phyloP scores from a whole-genome alignment of 176 grass and related monocot genomes.

The Leersia perrieri region DNA sequence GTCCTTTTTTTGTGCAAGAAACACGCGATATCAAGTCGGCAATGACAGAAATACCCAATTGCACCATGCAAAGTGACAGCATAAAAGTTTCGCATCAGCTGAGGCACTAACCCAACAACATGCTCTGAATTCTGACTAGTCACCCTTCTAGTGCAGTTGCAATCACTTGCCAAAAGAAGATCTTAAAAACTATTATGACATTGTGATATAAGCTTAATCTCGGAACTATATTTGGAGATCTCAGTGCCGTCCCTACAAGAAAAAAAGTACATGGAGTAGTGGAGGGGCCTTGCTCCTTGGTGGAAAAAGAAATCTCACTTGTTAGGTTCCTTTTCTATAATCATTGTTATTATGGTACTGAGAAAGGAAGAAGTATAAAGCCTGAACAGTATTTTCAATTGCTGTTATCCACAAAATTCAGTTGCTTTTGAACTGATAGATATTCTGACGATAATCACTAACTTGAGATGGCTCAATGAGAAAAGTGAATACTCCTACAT shows the following conservation, averaged over 20 bases:
- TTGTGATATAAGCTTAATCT: background rate
- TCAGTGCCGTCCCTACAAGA: background rate
- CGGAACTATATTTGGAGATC: background rate
- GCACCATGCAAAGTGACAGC: background rate
- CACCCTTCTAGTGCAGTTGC: background rate
- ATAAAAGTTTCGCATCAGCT: background rate
- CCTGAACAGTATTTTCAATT: background rate
- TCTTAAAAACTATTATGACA: background rate
- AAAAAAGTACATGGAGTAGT: background rate
- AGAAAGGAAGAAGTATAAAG: background rate
- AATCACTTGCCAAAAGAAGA: background rate
- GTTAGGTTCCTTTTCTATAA: background rate
- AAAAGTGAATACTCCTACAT: background rate
- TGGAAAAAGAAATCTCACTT: slow-evolving; percentile 5
- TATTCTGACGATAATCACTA: background rate
- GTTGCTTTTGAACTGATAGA: background rate
- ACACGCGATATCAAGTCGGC: background rate
- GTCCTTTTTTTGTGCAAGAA: too few relatives aligned
- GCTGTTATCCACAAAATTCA: background rate
- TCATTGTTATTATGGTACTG: background rate
- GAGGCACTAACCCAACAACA: background rate
- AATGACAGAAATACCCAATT: background rate
- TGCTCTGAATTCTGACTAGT: background rate
- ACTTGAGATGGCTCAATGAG: background rate
- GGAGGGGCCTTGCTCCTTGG: background rate